phyloP scores from a whole-genome alignment of 352 stramenopile species.

The Phytophthora ohioensis region DNA sequence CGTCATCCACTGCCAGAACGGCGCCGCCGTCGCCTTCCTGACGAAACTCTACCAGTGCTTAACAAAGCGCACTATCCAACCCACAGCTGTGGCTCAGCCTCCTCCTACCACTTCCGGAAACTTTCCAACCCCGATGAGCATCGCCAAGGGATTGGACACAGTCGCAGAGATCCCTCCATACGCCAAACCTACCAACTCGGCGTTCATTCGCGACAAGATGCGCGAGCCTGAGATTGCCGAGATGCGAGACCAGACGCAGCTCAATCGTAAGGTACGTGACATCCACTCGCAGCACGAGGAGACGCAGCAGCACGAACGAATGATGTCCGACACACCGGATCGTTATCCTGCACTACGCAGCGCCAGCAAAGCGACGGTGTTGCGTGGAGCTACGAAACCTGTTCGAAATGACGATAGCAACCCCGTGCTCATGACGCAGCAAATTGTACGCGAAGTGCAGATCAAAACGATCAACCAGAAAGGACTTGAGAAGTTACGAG shows the following conservation, averaged over 20 bases:
- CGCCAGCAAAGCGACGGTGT: constrained; percentile 64
- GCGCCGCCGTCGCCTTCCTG: constrained; percentile 84
- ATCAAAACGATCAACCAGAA: constrained; percentile 91
- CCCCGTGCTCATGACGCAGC: constrained; percentile 64
- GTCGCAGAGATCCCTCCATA: constrained; percentile 78
- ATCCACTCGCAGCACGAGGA: constrained; percentile 83
- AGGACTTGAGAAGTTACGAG: constrained; percentile 84
- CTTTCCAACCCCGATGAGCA: constrained; percentile 19
- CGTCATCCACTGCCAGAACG: constrained; percentile 93
- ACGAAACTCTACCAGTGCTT: constrained; percentile 91
- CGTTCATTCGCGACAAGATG: constrained; percentile 90
- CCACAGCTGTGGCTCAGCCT: constrained; percentile 41
- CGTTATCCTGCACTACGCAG: constrained; percentile 73
- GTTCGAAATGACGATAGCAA: constrained; percentile 74
- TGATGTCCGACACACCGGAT: constrained; percentile 63
- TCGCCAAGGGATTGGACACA: constrained; percentile 38
- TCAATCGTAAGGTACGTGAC: constrained; percentile 65
- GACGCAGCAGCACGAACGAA: constrained; percentile 80
- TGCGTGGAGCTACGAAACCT: constrained; percentile 69
- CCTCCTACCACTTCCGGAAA: constrained; percentile 16
- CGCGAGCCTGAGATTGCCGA: constrained; percentile 75
- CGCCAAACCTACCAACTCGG: constrained; percentile 81
- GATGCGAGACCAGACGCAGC: constrained; percentile 72
- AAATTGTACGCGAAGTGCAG: constrained; percentile 90
- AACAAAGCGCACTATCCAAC: constrained; percentile 89